Percentiles rank a stretch among this genome's conserved stretches.
phyloP scores from a whole-genome alignment of 2,329 filamentous ascomycete species.

The Talaromyces sp. region DNA sequence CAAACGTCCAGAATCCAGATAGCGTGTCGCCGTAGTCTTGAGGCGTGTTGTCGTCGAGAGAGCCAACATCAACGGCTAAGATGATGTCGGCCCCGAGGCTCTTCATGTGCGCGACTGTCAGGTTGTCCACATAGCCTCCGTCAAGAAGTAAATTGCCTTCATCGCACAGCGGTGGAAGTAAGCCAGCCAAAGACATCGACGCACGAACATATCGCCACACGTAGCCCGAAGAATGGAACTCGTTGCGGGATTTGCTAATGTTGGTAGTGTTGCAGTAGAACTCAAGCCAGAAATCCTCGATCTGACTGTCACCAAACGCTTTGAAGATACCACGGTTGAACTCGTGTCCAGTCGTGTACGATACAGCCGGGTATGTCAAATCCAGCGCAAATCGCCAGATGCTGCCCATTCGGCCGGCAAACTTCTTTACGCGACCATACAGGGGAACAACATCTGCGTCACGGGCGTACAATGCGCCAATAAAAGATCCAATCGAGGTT shows the following conservation, averaged over 20 bases:
- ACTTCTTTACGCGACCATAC: conserved; percentile 95
- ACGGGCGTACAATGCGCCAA: conserved; percentile 89
- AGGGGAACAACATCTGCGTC: conserved; percentile 96
- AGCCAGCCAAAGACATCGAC: conserved; percentile 90
- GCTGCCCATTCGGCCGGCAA: conserved; percentile 96
- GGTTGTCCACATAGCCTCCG: conserved; percentile 93
- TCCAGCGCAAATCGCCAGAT: conserved; percentile 98
- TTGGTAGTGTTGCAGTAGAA: conserved; percentile 99
- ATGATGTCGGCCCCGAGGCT: conserved; percentile 86
- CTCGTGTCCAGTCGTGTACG: conserved; percentile 96
- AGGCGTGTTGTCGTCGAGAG: conserved; percentile 84
- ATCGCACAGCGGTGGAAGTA: conserved; percentile 90
- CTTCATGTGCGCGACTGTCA: conserved; percentile 97
- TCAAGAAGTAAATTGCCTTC: conserved; percentile 96
- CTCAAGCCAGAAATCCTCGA: conserved; percentile 98
- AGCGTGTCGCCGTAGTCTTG: conserved; percentile 91
- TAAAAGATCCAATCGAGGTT: conserved; percentile 93
- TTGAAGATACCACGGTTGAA: conserved; percentile 99
- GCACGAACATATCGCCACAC: conserved; percentile 96
- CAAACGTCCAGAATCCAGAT: conserved; percentile 88
- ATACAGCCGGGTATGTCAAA: conserved; percentile 90
- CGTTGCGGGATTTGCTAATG: conserved; percentile 85
- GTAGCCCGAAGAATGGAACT: conserved; percentile 94
- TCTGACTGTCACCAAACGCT: conserved; percentile 91
- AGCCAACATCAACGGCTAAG: conserved; percentile 91